Evolutionary conservation across 208 protist genomes (phyloP).

Genomic region (Acanthamoeba lugdunensis): DNA sequence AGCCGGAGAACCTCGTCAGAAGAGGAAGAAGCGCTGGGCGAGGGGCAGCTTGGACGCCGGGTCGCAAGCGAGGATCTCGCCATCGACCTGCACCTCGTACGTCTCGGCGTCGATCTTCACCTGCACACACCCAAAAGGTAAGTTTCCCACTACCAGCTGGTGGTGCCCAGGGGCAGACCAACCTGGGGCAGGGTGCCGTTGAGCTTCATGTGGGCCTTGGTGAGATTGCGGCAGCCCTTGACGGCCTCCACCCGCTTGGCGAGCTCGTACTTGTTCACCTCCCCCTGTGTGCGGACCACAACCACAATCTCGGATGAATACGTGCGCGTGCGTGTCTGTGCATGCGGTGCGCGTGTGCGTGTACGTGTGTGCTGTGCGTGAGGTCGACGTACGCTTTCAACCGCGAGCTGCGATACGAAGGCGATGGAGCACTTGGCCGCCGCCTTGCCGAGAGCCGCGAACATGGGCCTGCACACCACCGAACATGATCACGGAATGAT

Average conservation of each 20-base stretch:
- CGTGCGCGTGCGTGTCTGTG: too few species aligned
- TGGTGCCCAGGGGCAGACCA: background rate
- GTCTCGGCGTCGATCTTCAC: constrained; percentile 33
- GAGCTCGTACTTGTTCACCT: constrained; percentile 74
- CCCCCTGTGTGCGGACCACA: background rate
- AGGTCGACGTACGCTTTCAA: constrained; percentile 13
- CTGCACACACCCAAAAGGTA: background rate
- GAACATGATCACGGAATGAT: background rate
- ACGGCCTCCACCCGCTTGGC: constrained; percentile 77
- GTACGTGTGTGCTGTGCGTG: background rate
- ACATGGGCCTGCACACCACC: constrained; percentile 80
- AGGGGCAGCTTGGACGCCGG: constrained; percentile 16
- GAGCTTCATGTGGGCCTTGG: constrained; percentile 83
- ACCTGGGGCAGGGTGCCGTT: constrained; percentile 77
- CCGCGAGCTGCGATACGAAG: constrained; percentile 69
- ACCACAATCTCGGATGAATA: too few species aligned
- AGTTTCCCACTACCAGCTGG: too few species aligned
- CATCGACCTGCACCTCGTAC: constrained; percentile 40
- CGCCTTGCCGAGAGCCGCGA: constrained; percentile 75
- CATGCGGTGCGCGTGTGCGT: too few species aligned
- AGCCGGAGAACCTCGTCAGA: background rate
- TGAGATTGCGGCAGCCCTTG: constrained; percentile 68
- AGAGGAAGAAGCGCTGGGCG: constrained; percentile 59
- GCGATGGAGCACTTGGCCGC: constrained; percentile 71
- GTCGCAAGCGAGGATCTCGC: background rate